Percentiles rank a stretch among this genome's conserved stretches.
Conservation (phyloP, 768 basidiomycete species). For the Saitozyma sp. region DNA sequence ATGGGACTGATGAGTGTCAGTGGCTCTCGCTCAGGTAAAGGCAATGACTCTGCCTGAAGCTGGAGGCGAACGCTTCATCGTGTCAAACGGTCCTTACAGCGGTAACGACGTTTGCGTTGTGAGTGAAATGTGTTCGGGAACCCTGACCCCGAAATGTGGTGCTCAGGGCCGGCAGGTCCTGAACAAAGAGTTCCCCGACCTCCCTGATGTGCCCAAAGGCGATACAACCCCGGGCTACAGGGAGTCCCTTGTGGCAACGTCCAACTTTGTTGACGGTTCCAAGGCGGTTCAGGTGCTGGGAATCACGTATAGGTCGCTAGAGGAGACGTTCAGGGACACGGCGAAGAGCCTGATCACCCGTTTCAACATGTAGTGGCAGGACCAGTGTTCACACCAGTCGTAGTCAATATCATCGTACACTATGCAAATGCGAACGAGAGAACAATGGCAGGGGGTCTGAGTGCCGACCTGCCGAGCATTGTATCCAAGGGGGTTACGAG, state of each 20-base stretch:
- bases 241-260: slow-evolving; percentile 9
- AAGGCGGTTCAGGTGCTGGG: slow-evolving; percentile 27
- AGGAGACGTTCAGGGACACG: slow-evolving; percentile 33
- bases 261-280: slow-evolving; percentile 16
- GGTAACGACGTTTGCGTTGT: slow-evolving; percentile 36
- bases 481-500: too few relatives aligned
- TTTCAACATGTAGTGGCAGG: slow-evolving; percentile 20
- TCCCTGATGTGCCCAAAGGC: slow-evolving; percentile 20
- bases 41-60: slow-evolving; percentile 60
- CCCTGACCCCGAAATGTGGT: too few relatives aligned
- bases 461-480: too few relatives aligned
- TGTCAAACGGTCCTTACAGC: slow-evolving; percentile 45
- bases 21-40: slow-evolving; percentile 59
- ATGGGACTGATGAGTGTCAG: slow-evolving; percentile 54
- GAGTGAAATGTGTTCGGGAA: slow-evolving; percentile 1
- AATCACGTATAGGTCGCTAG: slow-evolving; percentile 19
- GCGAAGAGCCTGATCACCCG: slow-evolving; percentile 30
- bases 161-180: slow-evolving; percentile 11
- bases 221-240: slow-evolving; percentile 12
- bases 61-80: slow-evolving; percentile 61
- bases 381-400: too few relatives aligned
- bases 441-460: too few relatives aligned
- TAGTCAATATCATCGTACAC: too few relatives aligned
- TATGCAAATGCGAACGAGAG: too few relatives aligned
- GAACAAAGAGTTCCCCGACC: slow-evolving; percentile 22